Conservation (phyloP, 495 filamentous ascomycete species). For the Penicillium steckii region DNA sequence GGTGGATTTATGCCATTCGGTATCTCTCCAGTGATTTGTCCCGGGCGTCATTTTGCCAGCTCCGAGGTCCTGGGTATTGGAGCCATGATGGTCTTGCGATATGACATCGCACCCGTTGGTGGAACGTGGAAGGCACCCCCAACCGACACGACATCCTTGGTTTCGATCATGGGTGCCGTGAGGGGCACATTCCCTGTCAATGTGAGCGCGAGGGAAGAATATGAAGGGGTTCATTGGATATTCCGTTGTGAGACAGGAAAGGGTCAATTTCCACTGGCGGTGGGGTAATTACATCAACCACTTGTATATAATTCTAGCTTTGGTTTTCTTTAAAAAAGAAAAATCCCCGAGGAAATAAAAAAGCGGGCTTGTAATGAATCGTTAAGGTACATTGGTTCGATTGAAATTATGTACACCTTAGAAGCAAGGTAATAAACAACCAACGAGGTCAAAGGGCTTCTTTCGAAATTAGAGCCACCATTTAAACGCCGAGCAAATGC, state of each 20-base stretch:
- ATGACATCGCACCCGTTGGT: constrained; percentile 32
- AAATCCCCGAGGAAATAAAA: not conserved
- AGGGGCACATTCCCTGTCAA: constrained; percentile 17
- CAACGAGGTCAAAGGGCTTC: constrained; percentile 4
- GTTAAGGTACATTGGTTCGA: constrained; percentile 5
- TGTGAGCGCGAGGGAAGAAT: constrained; percentile 15
- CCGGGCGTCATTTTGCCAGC: constrained; percentile 47
- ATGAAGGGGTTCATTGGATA: constrained; percentile 24
- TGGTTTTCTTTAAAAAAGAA: too few relatives aligned
- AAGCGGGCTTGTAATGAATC: not conserved
- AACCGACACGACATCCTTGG: constrained; percentile 15
- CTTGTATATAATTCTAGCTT: too few relatives aligned
- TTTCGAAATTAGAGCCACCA: constrained; percentile 7
- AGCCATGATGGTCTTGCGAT: constrained; percentile 38
- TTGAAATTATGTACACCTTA: constrained; percentile 23
- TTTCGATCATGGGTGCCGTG: constrained; percentile 15
- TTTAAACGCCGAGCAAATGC: constrained; percentile 27
- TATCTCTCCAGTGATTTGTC: constrained; percentile 41
- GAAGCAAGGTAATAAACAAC: constrained; percentile 13
- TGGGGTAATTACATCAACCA: constrained; percentile 13
- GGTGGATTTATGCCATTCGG: constrained; percentile 43
- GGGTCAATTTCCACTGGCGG: constrained; percentile 21
- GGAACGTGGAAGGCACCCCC: constrained; percentile 20
- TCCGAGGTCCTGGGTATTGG: constrained; percentile 38
- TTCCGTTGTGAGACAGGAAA: constrained; percentile 23